Base-by-base conservation (phyloP, 2,329 filamentous ascomycete genomes). In the Ceratocystiopsis minuta region DNA sequence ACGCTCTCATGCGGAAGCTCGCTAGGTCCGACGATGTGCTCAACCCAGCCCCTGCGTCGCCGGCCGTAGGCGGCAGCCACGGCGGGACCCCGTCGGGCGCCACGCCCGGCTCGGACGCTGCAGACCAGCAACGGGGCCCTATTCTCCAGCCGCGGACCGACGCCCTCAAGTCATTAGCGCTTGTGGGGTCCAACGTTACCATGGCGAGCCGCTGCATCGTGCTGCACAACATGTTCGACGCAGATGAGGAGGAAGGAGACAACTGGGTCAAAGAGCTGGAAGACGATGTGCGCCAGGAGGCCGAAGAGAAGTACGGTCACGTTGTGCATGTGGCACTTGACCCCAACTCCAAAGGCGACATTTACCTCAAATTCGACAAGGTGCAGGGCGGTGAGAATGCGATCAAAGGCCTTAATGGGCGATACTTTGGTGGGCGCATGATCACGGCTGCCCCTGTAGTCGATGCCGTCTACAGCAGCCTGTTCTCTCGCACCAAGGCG, bases 1-100 rank as follows among this genome's bases (percentile, higher is more conserved):
- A 96, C 67, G 84, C 87, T 57, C 78, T 98, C 63, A 98, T 98
- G 90, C 78, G 85, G 62, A 95, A 96, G 66, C 82, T 98, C 63
- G 87, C 90, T 58, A 80, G 90, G 70, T 88, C 82, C 65, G 87
- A 96, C 64, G 86, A 96, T 57, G 17, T 15, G 7, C 36, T 37
- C 24, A 28, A 28, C 24, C 24, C 24, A 7, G 12, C 39, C 33
- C 13, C 34, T 12, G 18, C 6, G 32, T 28, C 13, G 9, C 36
- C 2, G 16, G 11, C 33, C n/a, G 15, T 34, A 18, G 34, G 24
- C 24, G 40, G n/a, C n/a, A n/a, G n/a, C n/a, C n/a, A n/a, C n/a
- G n/a, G 15, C 20, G 12, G 14, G 28, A n/a, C 17, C 34, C 16
- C 33, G 40, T 15, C 42, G n/a, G 34, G 31, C 9, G 24, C 36